Evolutionary conservation across 1,284 basidiomycete genomes (phyloP).

Genomic region (Uromyces viciae-fabae): DNA sequence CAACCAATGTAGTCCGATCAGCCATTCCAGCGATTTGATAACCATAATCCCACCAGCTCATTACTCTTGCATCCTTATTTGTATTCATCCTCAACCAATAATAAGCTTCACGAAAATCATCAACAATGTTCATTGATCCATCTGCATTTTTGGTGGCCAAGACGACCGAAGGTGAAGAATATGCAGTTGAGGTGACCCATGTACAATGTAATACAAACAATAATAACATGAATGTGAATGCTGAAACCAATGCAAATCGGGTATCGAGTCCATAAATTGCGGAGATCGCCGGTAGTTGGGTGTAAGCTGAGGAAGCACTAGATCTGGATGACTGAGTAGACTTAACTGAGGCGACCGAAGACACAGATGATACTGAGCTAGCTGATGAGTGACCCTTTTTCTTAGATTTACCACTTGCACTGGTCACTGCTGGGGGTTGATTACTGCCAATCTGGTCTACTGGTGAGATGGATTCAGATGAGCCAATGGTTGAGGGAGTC

Average conservation of each 20-base stretch:
- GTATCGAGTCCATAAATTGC: constrained; percentile 84
- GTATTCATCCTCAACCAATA: constrained; percentile 99
- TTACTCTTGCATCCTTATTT: constrained; percentile 80
- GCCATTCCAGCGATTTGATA: constrained; percentile 99
- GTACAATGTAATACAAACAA: constrained; percentile 74
- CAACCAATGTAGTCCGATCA: constrained; percentile 90
- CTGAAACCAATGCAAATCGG: constrained; percentile 70
- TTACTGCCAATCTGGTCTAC: constrained; percentile 50
- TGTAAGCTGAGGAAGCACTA: constrained; percentile 48
- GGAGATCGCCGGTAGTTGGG: constrained; percentile 52
- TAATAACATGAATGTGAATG: constrained; percentile 71
- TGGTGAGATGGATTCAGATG: constrained; percentile 53
- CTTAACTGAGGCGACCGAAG: constrained; percentile 58
- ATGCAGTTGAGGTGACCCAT: constrained; percentile 89
- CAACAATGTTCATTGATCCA: constrained; percentile 89
- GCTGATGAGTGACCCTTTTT: constrained; percentile 31
- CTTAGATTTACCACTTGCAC: constrained; percentile 39
- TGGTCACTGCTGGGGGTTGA: constrained; percentile 47
- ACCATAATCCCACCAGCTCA: constrained; percentile 99
- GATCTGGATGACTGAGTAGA: constrained; percentile 51
- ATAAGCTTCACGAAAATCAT: constrained; percentile 99
- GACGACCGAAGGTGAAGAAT: constrained; percentile 97
- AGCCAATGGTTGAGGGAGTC: constrained; percentile 47
- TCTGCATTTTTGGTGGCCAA: constrained; percentile 75
- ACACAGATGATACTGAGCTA: constrained; percentile 52